phyloP scores from a whole-genome alignment of 192 early-diverging fungal genomes.

The Diversispora eburnea region DNA sequence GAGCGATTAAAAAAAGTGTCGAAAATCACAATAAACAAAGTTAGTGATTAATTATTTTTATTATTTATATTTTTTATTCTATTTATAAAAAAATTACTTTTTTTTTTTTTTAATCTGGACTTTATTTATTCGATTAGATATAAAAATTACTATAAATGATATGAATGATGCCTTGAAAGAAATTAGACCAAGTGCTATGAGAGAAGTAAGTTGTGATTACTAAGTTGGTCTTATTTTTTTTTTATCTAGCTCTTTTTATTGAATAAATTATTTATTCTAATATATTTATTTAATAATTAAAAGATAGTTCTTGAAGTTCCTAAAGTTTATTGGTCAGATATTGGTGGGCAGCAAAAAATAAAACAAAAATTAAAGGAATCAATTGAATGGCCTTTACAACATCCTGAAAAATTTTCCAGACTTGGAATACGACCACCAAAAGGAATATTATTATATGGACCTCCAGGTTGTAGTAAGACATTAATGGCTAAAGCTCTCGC shows the following conservation, averaged over 20 bases:
- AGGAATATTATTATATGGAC: constrained; percentile 95
- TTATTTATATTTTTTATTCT: too few species aligned
- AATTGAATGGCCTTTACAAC: constrained; percentile 96
- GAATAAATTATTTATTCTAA: not conserved
- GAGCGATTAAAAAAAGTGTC: constrained; percentile 57
- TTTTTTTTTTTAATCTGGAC: too few species aligned
- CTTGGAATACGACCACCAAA: constrained; percentile 95
- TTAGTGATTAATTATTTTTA: not conserved
- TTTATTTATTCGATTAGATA: constrained; percentile 5
- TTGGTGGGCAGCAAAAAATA: constrained; percentile 90
- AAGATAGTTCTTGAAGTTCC: constrained; percentile 89
- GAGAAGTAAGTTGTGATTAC: constrained; percentile 50
- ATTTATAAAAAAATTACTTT: too few species aligned
- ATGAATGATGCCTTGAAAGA: constrained; percentile 52
- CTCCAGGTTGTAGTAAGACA: constrained; percentile 97
- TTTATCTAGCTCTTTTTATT: not conserved
- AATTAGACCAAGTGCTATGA: constrained; percentile 78
- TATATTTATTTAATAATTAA: not conserved
- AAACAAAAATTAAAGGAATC: constrained; percentile 91
- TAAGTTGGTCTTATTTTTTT: too few species aligned
- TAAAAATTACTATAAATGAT: constrained; percentile 54
- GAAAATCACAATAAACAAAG: not conserved
- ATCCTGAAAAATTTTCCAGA: constrained; percentile 84
- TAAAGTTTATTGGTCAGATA: constrained; percentile 86
- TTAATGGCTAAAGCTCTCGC: constrained; percentile 97